Evolutionary conservation across 495 filamentous ascomycete genomes (phyloP).

Genomic region (Lichenothelia convexa): DNA sequence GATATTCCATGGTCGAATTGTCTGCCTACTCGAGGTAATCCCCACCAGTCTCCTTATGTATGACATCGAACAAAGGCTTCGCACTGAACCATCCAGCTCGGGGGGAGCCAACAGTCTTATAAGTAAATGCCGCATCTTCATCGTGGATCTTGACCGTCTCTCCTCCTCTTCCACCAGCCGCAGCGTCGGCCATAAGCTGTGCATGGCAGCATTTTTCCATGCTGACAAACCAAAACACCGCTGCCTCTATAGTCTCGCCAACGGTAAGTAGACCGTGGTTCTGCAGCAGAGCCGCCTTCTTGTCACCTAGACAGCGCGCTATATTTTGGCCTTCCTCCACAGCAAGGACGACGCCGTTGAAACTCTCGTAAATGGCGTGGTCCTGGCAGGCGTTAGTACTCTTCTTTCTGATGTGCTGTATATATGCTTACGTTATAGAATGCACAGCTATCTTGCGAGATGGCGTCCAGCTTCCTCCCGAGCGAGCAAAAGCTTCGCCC

Average conservation of each 20-base stretch:
- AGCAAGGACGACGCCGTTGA: conserved; percentile 57
- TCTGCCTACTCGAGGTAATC: conserved; percentile 34
- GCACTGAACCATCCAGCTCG: conserved; percentile 52
- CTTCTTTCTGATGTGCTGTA: background rate
- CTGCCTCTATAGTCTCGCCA: conserved; percentile 21
- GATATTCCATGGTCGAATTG: too few species aligned
- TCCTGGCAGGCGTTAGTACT: conserved; percentile 24
- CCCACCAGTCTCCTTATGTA: conserved; percentile 44
- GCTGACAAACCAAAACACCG: conserved; percentile 59
- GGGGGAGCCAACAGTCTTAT: conserved; percentile 44
- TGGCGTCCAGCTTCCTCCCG: conserved; percentile 49
- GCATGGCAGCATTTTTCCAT: conserved; percentile 59
- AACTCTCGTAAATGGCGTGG: conserved; percentile 42
- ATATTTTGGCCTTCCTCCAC: conserved; percentile 53
- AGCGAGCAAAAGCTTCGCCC: conserved; percentile 50
- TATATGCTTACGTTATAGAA: conserved; percentile 19
- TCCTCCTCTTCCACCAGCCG: conserved; percentile 43
- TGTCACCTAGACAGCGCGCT: conserved; percentile 40
- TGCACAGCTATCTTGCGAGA: conserved; percentile 28
- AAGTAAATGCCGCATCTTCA: conserved; percentile 48
- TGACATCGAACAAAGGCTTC: conserved; percentile 56
- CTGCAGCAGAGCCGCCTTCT: conserved; percentile 52
- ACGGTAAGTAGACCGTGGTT: conserved; percentile 47
- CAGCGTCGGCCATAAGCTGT: conserved; percentile 62
- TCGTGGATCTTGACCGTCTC: conserved; percentile 48